A percentile compares a stretch with the other conserved stretches of the same genome.
These are phyloP conservation scores for Malassezia obtusa DNA, from an alignment of 1,284 basidiomycete genomes.

Conservation along the genomic window DNA sequence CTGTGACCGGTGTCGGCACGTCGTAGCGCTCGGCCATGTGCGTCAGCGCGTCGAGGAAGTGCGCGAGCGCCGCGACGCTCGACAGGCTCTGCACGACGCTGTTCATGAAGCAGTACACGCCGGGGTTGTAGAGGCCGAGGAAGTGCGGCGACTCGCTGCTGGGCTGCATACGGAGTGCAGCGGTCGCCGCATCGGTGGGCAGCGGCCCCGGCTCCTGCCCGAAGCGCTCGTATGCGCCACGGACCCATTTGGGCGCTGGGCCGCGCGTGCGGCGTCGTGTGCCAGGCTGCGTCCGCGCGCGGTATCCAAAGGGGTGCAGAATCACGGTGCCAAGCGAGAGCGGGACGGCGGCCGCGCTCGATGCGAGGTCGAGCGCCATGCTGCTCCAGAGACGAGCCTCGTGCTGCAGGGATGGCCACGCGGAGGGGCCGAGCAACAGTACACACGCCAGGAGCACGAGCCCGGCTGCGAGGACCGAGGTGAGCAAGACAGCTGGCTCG, in stretches of 20 bases:
- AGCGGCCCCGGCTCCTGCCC: neutral
- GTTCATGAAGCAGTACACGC: conserved; percentile 47
- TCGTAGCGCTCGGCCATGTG: conserved; percentile 32
- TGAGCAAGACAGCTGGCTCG: neutral
- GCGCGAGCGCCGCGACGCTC: conserved; percentile 19
- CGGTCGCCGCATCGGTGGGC: neutral
- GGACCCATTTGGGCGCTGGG: neutral
- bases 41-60: conserved; percentile 23
- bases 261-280: neutral
- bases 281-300: neutral
- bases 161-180: neutral
- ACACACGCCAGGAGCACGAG: neutral
- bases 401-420: neutral
- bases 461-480: neutral
- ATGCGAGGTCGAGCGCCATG: neutral
- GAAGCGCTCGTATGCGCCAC: neutral
- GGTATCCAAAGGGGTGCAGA: neutral
- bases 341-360: neutral
- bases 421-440: neutral
- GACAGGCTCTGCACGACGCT: conserved; percentile 38
- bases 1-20: conserved; percentile 38
- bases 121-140: conserved; percentile 38
- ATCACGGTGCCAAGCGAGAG: neutral
- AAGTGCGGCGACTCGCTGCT: conserved; percentile 10
- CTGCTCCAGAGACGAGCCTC: neutral